These are phyloP conservation scores for Trypanosoma cruzi DNA, from an alignment of 208 protist genomes.

Conservation along the genomic window DNA sequence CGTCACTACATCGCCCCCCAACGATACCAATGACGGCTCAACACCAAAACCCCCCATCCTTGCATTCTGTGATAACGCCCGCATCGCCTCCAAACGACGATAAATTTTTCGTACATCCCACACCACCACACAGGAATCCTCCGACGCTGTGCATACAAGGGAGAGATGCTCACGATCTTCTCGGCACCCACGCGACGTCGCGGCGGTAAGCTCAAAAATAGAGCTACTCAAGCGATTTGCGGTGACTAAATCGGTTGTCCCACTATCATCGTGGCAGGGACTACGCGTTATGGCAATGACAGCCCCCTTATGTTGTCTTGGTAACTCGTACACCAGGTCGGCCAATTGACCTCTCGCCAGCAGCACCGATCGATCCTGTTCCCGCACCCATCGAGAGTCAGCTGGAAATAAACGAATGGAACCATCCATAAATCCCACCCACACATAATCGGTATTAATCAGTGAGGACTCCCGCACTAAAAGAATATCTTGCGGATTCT, in stretches of 20 bases:
- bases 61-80: constrained; percentile 11
- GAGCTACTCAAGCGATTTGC: constrained; percentile 64
- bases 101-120: constrained; percentile 88
- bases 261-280: constrained; percentile 65
- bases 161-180: constrained; percentile 71
- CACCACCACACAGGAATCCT: constrained; percentile 81
- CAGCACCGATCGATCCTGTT: constrained; percentile 48
- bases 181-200: constrained; percentile 9
- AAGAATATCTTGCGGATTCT: constrained; percentile 58
- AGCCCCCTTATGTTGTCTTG: constrained; percentile 71
- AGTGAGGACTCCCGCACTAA: constrained; percentile 56
- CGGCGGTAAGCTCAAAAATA: constrained; percentile 31
- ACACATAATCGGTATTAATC: constrained; percentile 87
- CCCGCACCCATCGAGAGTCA: constrained; percentile 46
- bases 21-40: background rate
- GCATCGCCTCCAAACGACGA: constrained; percentile 62
- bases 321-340: constrained; percentile 84
- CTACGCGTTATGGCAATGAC: constrained; percentile 77
- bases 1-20: constrained; percentile 66
- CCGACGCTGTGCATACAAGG: constrained; percentile 82
- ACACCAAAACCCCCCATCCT: background rate
- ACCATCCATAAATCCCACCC: constrained; percentile 86
- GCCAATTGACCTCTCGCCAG: constrained; percentile 55
- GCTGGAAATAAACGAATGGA: constrained; percentile 79
- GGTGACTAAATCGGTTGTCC: constrained; percentile 35